phyloP scores from a whole-genome alignment of 192 early-diverging fungal genomes.

The Coemansia sp. region DNA sequence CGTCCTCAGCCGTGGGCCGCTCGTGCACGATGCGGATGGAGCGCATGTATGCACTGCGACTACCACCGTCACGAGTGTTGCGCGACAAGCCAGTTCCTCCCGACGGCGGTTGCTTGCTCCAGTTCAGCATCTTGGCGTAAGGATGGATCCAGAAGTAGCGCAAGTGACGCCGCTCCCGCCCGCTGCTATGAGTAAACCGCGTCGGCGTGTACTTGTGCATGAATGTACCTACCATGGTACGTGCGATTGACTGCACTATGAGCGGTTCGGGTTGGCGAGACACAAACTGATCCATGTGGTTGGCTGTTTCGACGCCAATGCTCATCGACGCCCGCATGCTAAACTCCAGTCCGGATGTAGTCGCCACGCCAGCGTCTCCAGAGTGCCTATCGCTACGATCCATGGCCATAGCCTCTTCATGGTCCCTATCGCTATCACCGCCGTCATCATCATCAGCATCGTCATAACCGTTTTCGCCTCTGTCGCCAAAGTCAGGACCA shows the following conservation, averaged over 20 bases:
- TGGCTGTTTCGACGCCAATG: slow-evolving; percentile 22
- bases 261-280: slow-evolving; percentile 57
- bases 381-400: not conserved
- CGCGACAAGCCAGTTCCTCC: slow-evolving; percentile 27
- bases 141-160: slow-evolving; percentile 83
- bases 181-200: slow-evolving; percentile 47
- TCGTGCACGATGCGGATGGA: slow-evolving; percentile 59
- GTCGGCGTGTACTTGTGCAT: slow-evolving; percentile 71
- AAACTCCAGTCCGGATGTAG: not conserved
- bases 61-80: slow-evolving; percentile 34
- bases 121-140: slow-evolving; percentile 75
- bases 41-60: slow-evolving; percentile 63
- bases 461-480: not conserved
- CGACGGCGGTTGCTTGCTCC: slow-evolving; percentile 64
- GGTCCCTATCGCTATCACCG: not conserved
- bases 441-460: not conserved
- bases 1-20: slow-evolving; percentile 9
- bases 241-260: slow-evolving; percentile 68
- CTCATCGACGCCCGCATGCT: slow-evolving; percentile 24
- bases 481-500: slow-evolving; percentile 15
- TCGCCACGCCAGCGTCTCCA: not conserved
- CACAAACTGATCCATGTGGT: slow-evolving; percentile 20
- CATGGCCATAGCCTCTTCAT: not conserved
- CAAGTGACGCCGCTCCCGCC: slow-evolving; percentile 62
- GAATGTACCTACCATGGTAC: slow-evolving; percentile 76